Percentiles rank a stretch among this genome's conserved stretches.
Conservation (phyloP, 345 rosid species). For the Aegle marmelos region DNA sequence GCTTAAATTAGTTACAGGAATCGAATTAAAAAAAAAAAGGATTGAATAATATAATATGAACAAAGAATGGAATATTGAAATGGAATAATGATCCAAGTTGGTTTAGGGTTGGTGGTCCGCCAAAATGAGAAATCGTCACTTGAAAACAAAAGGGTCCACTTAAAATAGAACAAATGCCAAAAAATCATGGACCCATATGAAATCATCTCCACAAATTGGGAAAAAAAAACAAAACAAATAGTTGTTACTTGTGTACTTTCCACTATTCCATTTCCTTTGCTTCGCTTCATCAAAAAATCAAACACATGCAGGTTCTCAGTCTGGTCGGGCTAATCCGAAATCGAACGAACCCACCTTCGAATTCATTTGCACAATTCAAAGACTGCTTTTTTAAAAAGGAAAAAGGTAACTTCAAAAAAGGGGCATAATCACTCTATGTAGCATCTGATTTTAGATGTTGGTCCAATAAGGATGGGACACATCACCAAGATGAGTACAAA, state of each 20-base stretch:
- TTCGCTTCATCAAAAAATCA: neutral
- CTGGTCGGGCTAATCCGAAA: neutral
- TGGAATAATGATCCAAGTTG: neutral
- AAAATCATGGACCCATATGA: constrained; percentile 22
- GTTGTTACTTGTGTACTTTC: neutral
- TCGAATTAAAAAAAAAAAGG: neutral
- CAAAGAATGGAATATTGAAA: neutral
- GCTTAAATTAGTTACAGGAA: constrained; percentile 7
- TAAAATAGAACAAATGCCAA: constrained; percentile 13
- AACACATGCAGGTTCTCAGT: neutral
- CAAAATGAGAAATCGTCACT: constrained; percentile 10
- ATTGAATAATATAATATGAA: neutral
- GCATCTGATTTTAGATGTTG: neutral
- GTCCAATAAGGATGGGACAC: constrained; percentile 2
- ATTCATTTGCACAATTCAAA: neutral
- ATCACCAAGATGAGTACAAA: neutral
- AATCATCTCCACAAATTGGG: neutral
- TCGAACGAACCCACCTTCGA: neutral
- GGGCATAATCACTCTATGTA: neutral
- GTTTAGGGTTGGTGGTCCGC: constrained; percentile 34
- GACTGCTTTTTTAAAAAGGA: neutral
- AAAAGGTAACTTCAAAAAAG: neutral
- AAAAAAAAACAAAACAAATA: neutral
- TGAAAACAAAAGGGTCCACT: constrained; percentile 19
- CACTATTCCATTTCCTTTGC: neutral